Evolutionary conservation across 1,284 basidiomycete species (phyloP).

Genomic region (Hypsizygus ulmarius): DNA sequence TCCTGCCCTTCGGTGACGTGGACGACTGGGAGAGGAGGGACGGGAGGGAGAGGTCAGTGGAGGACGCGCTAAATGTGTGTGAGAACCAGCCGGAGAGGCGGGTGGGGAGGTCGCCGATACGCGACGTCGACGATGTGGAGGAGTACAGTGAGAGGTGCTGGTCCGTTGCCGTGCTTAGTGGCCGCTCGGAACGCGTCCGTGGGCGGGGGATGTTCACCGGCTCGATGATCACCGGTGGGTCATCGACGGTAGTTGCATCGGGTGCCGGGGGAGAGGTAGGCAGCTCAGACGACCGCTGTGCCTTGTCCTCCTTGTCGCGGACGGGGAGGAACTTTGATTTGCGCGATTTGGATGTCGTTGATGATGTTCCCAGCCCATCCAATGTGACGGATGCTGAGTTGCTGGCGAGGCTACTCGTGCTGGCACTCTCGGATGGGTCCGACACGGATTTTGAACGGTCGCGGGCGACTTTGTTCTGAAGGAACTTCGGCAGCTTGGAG

Average conservation of each 20-base stretch:
- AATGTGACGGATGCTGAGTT: conserved; percentile 34
- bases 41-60: conserved; percentile 68
- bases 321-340: conserved; percentile 27
- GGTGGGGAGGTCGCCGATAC: conserved; percentile 43
- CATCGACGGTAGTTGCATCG: conserved; percentile 21
- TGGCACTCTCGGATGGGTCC: conserved; percentile 34
- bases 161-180: conserved; percentile 19
- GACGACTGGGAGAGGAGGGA: conserved; percentile 49
- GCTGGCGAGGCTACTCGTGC: conserved; percentile 39
- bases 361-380: conserved; percentile 25
- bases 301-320: conserved; percentile 22
- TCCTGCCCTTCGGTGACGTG: conserved; percentile 23
- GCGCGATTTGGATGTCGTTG: conserved; percentile 24
- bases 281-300: conserved; percentile 13
- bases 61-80: conserved; percentile 67
- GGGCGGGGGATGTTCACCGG: conserved; percentile 27
- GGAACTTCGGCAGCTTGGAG: conserved; percentile 64
- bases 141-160: conserved; percentile 27
- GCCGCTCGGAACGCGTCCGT: conserved; percentile 32
- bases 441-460: conserved; percentile 60
- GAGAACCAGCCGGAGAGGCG: conserved; percentile 77
- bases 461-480: conserved; percentile 54
- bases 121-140: conserved; percentile 32
- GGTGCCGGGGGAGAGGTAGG: not conserved
- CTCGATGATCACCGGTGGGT: conserved; percentile 30